These are phyloP conservation scores for Zea mays DNA, from an alignment of 176 grass and related monocot genomes.

Conservation along the genomic window Zm-B73-REFERENCE-NAM-5.0 NC_050100.1:154552001-154552500, in stretches of 20 bases:
- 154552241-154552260: slow-evolving; percentile 38
- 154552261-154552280: slow-evolving; percentile 59
- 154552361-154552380: slow-evolving; percentile 48
- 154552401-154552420: neutral
- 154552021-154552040: slow-evolving; percentile 27
- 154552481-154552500: slow-evolving; percentile 31
- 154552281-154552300: slow-evolving; percentile 49
- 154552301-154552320: slow-evolving; percentile 44
- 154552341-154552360: slow-evolving; percentile 51
- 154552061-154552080: neutral
- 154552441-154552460: neutral
- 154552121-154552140: neutral
- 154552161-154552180: slow-evolving; percentile 53
- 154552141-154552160: slow-evolving; percentile 45
- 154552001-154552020: slow-evolving; percentile 36
- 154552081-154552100: neutral
- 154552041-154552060: slow-evolving; percentile 26
- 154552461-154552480: neutral
- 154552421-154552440: neutral
- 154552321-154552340: slow-evolving; percentile 53
- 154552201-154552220: slow-evolving; percentile 33
- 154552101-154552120: neutral
- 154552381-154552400: slow-evolving; percentile 55
- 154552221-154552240: slow-evolving; percentile 51
- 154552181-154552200: slow-evolving; percentile 43